Conservation (phyloP, 306 rosid species). For the Oxytropis ochrocephala region DNA sequence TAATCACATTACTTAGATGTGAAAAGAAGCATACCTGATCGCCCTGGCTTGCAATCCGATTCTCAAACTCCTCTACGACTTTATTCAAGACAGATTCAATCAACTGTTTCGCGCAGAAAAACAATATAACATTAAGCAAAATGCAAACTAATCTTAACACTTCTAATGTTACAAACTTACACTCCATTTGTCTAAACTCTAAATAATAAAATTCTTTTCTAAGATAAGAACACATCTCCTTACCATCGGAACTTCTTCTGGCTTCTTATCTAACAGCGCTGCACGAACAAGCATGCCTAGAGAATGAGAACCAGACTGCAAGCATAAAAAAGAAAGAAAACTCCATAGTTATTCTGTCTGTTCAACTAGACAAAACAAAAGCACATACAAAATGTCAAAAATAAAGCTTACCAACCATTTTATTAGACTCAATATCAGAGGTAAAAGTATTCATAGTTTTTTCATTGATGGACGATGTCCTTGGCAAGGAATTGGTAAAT, state of each 20-base stretch:
- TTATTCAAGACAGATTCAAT: conserved; percentile 79
- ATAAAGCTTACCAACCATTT: conserved; percentile 71
- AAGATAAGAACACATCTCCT: conserved; percentile 17
- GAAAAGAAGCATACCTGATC: conserved; percentile 46
- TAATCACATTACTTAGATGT: background rate
- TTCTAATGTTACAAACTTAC: background rate
- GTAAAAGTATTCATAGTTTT: conserved; percentile 33
- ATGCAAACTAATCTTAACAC: no score
- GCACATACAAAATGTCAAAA: conserved; percentile 14
- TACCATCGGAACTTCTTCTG: conserved; percentile 90
- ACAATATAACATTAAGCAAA: conserved; percentile 14
- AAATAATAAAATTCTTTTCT: background rate
- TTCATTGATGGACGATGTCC: conserved; percentile 59
- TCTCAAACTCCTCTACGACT: conserved; percentile 87
- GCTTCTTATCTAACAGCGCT: conserved; percentile 68
- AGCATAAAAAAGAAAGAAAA: background rate
- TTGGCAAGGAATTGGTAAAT: conserved; percentile 68
- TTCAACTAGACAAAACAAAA: conserved; percentile 10
- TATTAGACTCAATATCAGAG: conserved; percentile 56
- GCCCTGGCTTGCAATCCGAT: conserved; percentile 53
- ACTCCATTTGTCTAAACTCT: background rate
- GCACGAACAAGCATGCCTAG: conserved; percentile 71
- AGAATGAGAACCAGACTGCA: conserved; percentile 60
- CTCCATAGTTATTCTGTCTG: conserved; percentile 4
- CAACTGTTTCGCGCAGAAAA: conserved; percentile 53